These are phyloP conservation scores for Chlorella vulgaris DNA, from an alignment of 139 green algal species.

Conservation along the genomic window DNA sequence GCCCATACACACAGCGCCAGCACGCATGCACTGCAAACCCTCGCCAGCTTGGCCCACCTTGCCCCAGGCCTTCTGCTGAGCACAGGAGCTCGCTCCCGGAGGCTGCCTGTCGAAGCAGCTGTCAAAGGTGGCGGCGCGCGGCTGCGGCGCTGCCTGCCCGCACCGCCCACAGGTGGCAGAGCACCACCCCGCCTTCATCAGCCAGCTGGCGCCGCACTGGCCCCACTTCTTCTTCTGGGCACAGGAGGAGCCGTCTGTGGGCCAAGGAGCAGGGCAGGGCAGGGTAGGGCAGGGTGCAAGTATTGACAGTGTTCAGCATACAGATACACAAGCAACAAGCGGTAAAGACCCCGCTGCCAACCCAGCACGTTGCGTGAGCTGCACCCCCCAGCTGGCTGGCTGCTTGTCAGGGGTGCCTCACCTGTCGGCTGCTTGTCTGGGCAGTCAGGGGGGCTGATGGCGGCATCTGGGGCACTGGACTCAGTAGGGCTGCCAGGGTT, in stretches of 20 bases:
- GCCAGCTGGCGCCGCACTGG: conserved; percentile 32
- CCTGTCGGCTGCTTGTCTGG: conserved; percentile 43
- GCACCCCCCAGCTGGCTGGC: no score
- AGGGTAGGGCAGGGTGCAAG: no score
- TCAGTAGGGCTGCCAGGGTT: not conserved
- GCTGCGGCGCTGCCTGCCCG: not conserved
- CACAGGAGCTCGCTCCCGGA: conserved; percentile 15
- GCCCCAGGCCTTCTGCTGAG: conserved; percentile 25
- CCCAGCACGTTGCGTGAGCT: no score
- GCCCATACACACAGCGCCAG: no score
- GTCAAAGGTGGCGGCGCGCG: conserved; percentile 1
- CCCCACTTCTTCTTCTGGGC: conserved; percentile 32
- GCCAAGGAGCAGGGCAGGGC: no score
- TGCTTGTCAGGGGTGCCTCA: conserved; percentile 20
- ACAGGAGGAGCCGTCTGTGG: conserved; percentile 29
- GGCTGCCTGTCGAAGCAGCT: conserved; percentile 26
- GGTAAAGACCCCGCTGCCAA: no score
- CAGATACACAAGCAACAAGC: no score
- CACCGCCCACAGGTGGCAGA: conserved; percentile 28
- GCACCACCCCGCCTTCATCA: conserved; percentile 36
- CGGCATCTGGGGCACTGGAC: no score
- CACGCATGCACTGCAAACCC: no score
- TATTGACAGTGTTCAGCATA: no score
- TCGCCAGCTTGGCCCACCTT: no score
- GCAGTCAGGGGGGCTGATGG: no score